These are phyloP conservation scores for Penicillium hesseltinei DNA, from an alignment of 2,329 filamentous ascomycete species.

Conservation along the genomic window DNA sequence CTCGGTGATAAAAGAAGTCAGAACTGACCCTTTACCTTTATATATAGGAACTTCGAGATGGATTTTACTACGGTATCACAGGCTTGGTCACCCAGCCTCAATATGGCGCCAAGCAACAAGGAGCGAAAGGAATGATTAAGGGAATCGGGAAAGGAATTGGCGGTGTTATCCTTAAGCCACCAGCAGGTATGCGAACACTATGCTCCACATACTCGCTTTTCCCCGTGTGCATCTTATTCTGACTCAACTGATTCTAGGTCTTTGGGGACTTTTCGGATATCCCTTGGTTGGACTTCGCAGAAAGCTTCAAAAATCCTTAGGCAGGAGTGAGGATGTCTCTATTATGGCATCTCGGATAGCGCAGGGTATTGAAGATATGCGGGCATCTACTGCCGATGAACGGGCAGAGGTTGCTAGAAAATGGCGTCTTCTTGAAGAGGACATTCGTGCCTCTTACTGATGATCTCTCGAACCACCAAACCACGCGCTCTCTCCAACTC, in stretches of 20 bases:
- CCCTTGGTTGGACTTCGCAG: slow-evolving; percentile 27
- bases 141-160: slow-evolving; percentile 81
- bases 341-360: slow-evolving; percentile 22
- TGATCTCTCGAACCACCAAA: neutral
- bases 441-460: slow-evolving; percentile 1
- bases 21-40: neutral
- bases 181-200: slow-evolving; percentile 58
- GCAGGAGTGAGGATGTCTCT: slow-evolving; percentile 14
- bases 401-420: slow-evolving; percentile 17
- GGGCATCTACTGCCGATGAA: slow-evolving; percentile 13
- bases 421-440: slow-evolving; percentile 18
- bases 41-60: slow-evolving; percentile 64
- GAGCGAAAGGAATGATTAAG: slow-evolving; percentile 68
- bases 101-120: slow-evolving; percentile 65
- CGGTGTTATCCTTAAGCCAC: slow-evolving; percentile 75
- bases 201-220: fast-evolving
- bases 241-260: slow-evolving; percentile 8
- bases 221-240: neutral
- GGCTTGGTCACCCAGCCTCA: slow-evolving; percentile 77
- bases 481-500: neutral
- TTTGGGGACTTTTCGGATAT: slow-evolving; percentile 28
- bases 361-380: slow-evolving; percentile 25
- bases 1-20: neutral
- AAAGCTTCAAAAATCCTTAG: slow-evolving; percentile 23
- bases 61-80: slow-evolving; percentile 77